Evolutionary conservation across 306 rosid genomes (phyloP).

Genomic region (Fragaria iinumae): DNA sequence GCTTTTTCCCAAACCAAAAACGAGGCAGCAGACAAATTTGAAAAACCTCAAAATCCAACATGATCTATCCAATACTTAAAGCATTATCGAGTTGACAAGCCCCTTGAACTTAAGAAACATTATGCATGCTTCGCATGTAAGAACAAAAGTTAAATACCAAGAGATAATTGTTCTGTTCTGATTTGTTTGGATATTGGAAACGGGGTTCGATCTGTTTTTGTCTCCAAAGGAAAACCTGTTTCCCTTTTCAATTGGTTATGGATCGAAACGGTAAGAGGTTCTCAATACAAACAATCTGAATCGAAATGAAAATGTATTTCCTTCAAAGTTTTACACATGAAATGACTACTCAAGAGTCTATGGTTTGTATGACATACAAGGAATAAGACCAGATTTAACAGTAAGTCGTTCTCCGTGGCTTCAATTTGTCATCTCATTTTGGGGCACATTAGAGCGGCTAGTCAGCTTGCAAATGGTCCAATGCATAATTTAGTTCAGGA

Average conservation of each 20-base stretch:
- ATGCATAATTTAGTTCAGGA: too few relatives aligned
- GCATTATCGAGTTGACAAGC: background rate
- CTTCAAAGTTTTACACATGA: background rate
- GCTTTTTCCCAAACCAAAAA: background rate
- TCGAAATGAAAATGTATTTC: background rate
- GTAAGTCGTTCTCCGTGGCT: too few relatives aligned
- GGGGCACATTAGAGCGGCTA: too few relatives aligned
- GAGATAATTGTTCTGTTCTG: background rate
- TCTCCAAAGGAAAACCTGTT: background rate
- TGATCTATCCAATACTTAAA: background rate
- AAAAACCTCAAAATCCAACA: background rate
- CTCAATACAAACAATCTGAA: background rate
- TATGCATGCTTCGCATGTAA: conserved; percentile 1
- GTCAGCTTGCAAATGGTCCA: too few relatives aligned
- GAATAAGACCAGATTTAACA: too few relatives aligned
- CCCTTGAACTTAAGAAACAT: background rate
- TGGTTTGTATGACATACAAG: too few relatives aligned
- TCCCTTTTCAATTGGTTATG: background rate
- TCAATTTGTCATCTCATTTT: too few relatives aligned
- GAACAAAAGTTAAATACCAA: background rate
- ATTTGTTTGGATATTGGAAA: background rate
- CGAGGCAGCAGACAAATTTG: background rate
- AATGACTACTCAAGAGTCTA: background rate
- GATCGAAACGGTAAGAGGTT: background rate
- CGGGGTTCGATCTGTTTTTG: background rate